Conservation (phyloP, 495 filamentous ascomycete species). For the Penicillium coffeae region DNA sequence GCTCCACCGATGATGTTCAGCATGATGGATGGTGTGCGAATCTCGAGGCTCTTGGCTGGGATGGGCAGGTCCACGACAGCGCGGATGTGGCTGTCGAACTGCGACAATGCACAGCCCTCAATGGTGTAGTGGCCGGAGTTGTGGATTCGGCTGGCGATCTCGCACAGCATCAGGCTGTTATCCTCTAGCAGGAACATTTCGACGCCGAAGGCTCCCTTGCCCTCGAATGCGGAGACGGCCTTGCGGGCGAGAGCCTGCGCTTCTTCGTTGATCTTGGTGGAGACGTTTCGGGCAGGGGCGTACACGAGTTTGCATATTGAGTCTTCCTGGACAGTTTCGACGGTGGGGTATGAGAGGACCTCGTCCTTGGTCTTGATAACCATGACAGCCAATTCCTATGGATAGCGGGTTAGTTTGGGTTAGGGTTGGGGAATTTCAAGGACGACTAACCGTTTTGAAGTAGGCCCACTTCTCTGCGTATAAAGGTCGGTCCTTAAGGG, state of each 20-base stretch:
- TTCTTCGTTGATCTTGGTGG: slow-evolving; percentile 52
- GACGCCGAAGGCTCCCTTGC: slow-evolving; percentile 91
- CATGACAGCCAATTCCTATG: slow-evolving; percentile 83
- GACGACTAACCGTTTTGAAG: slow-evolving; percentile 58
- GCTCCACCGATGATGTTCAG: slow-evolving; percentile 90
- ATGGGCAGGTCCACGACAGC: slow-evolving; percentile 80
- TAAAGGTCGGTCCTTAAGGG: slow-evolving; percentile 65
- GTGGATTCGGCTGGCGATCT: slow-evolving; percentile 92
- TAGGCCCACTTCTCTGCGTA: slow-evolving; percentile 92
- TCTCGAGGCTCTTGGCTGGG: slow-evolving; percentile 52
- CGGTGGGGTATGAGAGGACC: slow-evolving; percentile 76
- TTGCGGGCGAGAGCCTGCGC: slow-evolving; percentile 76
- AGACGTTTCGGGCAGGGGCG: slow-evolving; percentile 73
- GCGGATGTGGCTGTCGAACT: slow-evolving; percentile 86
- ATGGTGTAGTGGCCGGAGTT: slow-evolving; percentile 98
- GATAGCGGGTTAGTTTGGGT: background rate
- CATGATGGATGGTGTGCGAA: slow-evolving; percentile 78
- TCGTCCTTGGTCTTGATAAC: slow-evolving; percentile 85
- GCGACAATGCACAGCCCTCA: slow-evolving; percentile 84
- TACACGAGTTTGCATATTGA: slow-evolving; percentile 94
- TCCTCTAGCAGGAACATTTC: slow-evolving; percentile 93
- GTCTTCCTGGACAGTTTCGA: slow-evolving; percentile 94
- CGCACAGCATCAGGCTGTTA: slow-evolving; percentile 74
- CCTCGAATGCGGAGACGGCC: slow-evolving; percentile 75
- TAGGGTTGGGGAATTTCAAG: background rate